Base-by-base conservation (phyloP, 2,329 filamentous ascomycete genomes). In the Fusarium burgessii region DNA sequence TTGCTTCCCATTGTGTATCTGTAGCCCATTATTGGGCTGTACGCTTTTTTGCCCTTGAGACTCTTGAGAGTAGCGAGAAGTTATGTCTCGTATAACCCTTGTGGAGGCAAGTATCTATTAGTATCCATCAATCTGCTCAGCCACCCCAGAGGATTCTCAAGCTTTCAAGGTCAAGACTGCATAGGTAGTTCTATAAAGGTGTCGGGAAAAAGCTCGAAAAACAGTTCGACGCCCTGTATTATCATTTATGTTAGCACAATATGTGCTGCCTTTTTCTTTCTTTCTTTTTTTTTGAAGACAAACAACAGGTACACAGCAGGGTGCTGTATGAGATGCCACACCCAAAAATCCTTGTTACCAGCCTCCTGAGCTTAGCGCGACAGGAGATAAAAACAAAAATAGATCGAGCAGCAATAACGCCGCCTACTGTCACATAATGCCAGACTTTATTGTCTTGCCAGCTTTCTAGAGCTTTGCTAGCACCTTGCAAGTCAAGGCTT, bases 341-440 rank as follows among this genome's bases (percentile, higher is more conserved):
- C 38, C 43, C n/a, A 55, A 58, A 58, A 45, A 32, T 35, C 41
- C 41, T 50, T 57, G 25, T 43, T 11, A 50, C 71, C 71, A 70
- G 57, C 64, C 71, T 66, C 71, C 71, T 61, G 59, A 70, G 55
- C 74, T 74, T 70, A 73, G 71, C 40, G 58, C 36, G 17, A 14
- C 3, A 4, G 11, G 17, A 4, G 5, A 23, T 4, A 23, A 23
- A 27, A 29, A 15, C n/a, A 52, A 70, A 52, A 72, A 71, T 72
- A 23, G 47, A n/a, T 17, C 10, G 13, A 27, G 7, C 54, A 32
- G 17, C n/a, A 18, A 43, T 14, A 23, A 27, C 10, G 29, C 25
- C 7, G 15, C 12, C 13, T 12, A 7, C 36, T 4, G 12, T 5
- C 25, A 35, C 25, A 8, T 9, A n/a, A n/a, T 58, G 45, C 20